Evolutionary conservation across 371 early-diverging fungal genomes (phyloP).

Genomic region (Zychaea mexicana): DNA sequence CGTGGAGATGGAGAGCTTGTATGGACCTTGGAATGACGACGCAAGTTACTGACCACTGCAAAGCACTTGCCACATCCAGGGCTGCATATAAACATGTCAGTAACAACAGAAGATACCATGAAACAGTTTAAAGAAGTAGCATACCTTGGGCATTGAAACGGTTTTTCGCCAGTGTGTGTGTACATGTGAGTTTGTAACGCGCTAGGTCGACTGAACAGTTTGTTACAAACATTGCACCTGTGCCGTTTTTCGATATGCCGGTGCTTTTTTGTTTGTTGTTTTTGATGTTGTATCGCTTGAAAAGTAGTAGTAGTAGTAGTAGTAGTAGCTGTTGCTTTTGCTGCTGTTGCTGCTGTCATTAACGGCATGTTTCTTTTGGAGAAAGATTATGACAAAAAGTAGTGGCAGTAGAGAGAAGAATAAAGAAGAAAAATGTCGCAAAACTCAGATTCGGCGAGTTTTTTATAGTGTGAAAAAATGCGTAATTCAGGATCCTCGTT

Average conservation of each 20-base stretch:
- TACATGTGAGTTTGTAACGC: constrained; percentile 69
- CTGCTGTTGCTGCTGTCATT: too few species aligned
- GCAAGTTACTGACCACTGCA: constrained; percentile 43
- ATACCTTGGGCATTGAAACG: constrained; percentile 61
- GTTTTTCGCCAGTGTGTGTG: constrained; percentile 81
- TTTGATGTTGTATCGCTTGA: not conserved
- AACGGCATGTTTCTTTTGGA: too few species aligned
- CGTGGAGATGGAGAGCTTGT: constrained; percentile 16
- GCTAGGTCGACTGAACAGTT: constrained; percentile 78
- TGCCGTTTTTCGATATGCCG: constrained; percentile 4
- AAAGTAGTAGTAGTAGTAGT: too few species aligned
- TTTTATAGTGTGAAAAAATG: too few species aligned
- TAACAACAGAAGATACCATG: not conserved
- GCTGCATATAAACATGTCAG: constrained; percentile 9
- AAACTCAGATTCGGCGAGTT: too few species aligned
- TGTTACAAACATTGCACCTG: constrained; percentile 50
- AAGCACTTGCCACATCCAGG: constrained; percentile 43
- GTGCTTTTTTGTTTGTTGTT: constrained; percentile 1
- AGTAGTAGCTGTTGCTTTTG: too few species aligned
- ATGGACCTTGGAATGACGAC: constrained; percentile 45
- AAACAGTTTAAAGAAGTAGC: constrained; percentile 2
- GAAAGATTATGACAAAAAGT: too few species aligned
- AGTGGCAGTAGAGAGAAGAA: too few species aligned
- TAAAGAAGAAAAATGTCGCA: too few species aligned
- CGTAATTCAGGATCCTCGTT: too few species aligned